Conservation (phyloP, 2,329 filamentous ascomycete genomes). For the Dothideomycetidae sp. region DNA sequence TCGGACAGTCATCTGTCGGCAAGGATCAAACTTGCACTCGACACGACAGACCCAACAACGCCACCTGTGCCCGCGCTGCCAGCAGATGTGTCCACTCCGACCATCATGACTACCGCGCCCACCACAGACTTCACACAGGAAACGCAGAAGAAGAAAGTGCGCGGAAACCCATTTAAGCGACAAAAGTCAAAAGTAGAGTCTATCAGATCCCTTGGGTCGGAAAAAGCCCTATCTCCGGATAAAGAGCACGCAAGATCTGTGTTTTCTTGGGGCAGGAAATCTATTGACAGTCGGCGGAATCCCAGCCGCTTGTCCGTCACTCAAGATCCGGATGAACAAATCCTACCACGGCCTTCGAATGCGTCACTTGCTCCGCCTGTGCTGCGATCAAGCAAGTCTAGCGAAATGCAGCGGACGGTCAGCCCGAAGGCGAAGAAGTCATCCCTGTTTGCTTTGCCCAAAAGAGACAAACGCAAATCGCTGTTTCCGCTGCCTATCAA, state of each 20-base stretch:
- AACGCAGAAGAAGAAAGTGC: conserved; percentile 14
- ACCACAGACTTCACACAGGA: conserved; percentile 39
- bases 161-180: conserved; percentile 11
- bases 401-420: neutral
- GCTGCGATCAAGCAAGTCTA: conserved; percentile 4
- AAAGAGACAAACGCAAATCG: conserved; percentile 57
- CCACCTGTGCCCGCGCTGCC: conserved; percentile 31
- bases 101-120: conserved; percentile 85
- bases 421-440: conserved; percentile 1
- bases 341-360: conserved; percentile 37
- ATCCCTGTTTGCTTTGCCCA: conserved; percentile 67
- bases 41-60: conserved; percentile 38
- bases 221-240: conserved; percentile 3
- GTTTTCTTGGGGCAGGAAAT: conserved; percentile 9
- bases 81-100: conserved; percentile 19
- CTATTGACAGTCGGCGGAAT: neutral
- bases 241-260: conserved; percentile 4
- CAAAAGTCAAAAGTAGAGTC: conserved; percentile 23
- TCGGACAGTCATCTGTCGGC: conserved; percentile 80
- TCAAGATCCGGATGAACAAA: conserved; percentile 32
- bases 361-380: conserved; percentile 1
- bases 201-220: conserved; percentile 6
- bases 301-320: conserved; percentile 4
- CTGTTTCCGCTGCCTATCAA: conserved; percentile 84
- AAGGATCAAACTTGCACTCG: conserved; percentile 54